Conservation (phyloP, 73 alveolate genomes). For the Paramecium sonneborni region DNA sequence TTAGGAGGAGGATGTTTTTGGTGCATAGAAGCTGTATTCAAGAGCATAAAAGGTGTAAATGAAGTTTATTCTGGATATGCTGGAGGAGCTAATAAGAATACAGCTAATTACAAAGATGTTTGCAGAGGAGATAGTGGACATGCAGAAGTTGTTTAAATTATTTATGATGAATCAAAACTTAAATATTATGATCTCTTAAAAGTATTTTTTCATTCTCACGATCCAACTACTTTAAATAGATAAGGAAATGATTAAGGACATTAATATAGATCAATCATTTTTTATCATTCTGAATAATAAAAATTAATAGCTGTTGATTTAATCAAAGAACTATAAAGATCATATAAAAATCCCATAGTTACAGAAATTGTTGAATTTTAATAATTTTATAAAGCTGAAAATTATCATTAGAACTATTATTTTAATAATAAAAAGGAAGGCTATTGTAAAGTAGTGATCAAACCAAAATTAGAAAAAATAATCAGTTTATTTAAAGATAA, state of each 20-base stretch:
- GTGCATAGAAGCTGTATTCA: constrained; percentile 59
- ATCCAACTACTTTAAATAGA: constrained; percentile 51
- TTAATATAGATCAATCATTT: constrained; percentile 51
- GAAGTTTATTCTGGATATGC: neutral
- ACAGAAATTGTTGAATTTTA: constrained; percentile 35
- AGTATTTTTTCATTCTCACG: constrained; percentile 38
- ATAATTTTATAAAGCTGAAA: constrained; percentile 44
- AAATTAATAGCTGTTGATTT: neutral
- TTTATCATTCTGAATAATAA: constrained; percentile 38
- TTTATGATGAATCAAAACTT: neutral
- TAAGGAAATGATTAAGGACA: constrained; percentile 55
- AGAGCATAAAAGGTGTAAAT: constrained; percentile 38
- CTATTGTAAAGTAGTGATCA: constrained; percentile 47
- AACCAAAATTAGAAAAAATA: constrained; percentile 47
- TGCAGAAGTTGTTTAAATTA: constrained; percentile 49
- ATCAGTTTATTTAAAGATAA: constrained; percentile 17
- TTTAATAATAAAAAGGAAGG: constrained; percentile 15
- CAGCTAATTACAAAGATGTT: neutral
- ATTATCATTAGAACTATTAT: constrained; percentile 50
- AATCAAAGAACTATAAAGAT: neutral
- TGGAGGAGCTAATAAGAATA: neutral
- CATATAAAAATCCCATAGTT: constrained; percentile 6
- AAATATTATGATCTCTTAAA: neutral
- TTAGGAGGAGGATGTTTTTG: constrained; percentile 66
- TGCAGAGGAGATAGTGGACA: neutral